These are phyloP conservation scores for Trichoderma cornu-damae DNA, from an alignment of 2,329 filamentous ascomycete species.

Conservation along the genomic window DNA sequence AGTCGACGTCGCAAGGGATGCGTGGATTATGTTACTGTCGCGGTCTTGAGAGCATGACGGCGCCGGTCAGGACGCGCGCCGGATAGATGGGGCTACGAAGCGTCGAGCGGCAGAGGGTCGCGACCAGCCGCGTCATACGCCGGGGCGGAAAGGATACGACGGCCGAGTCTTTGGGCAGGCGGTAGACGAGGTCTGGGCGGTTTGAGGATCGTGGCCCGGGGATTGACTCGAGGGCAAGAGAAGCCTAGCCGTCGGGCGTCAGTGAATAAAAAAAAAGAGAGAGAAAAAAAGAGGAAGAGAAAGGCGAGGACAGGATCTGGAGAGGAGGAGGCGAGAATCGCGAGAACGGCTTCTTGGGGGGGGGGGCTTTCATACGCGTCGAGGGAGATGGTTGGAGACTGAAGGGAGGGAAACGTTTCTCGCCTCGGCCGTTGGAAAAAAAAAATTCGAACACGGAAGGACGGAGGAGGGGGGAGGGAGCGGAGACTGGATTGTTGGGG, in stretches of 20 bases:
- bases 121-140: constrained; percentile 21
- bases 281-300: constrained; percentile 3
- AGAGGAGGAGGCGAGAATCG: constrained; percentile 8
- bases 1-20: constrained; percentile 34
- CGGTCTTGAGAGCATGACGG: constrained; percentile 56
- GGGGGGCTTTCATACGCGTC: constrained; percentile 22
- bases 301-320: not conserved
- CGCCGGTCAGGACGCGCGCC: constrained; percentile 44
- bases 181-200: constrained; percentile 6
- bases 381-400: constrained; percentile 24
- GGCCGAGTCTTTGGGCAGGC: not conserved
- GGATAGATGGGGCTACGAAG: not conserved
- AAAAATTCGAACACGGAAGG: constrained; percentile 29
- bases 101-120: constrained; percentile 12
- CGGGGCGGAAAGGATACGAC: constrained; percentile 2
- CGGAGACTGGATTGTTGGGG: constrained; percentile 22
- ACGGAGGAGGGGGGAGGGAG: too few species aligned
- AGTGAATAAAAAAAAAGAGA: too few species aligned
- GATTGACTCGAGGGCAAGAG: constrained; percentile 6
- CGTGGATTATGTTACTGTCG: constrained; percentile 45
- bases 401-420: constrained; percentile 27
- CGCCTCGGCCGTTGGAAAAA: constrained; percentile 32
- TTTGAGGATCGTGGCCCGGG: constrained; percentile 3
- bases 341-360: constrained; percentile 21
- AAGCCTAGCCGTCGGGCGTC: constrained; percentile 9